A percentile compares a stretch with the other conserved stretches of the same genome.
Evolutionary conservation across 305 asterid species (phyloP).

Genomic region (Fraxinus angustifolia): DNA sequence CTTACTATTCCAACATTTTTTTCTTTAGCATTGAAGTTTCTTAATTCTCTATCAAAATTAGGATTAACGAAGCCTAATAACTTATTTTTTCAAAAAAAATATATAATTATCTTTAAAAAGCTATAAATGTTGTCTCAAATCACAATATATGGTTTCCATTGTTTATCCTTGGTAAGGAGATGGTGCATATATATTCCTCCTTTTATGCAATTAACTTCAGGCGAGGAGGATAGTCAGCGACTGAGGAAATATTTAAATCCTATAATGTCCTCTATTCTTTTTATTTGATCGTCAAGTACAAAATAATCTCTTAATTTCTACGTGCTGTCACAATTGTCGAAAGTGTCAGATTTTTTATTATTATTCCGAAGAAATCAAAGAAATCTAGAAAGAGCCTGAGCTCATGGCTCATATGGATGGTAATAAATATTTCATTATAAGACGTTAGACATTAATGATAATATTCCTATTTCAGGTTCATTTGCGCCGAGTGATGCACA

Average conservation of each 20-base stretch:
- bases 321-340: neutral
- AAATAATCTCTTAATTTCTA: conserved; percentile 4
- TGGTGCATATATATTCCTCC: neutral
- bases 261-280: neutral
- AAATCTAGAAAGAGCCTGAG: neutral
- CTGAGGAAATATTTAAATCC: neutral
- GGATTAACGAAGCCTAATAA: neutral
- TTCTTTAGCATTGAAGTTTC: neutral
- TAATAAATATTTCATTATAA: conserved; percentile 7
- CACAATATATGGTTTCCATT: neutral
- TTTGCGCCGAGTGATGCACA: conserved; percentile 79
- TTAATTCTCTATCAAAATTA: conserved; percentile 4
- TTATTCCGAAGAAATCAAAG: neutral
- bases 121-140: neutral
- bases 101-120: conserved; percentile 2
- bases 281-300: neutral
- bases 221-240: neutral
- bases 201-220: neutral
- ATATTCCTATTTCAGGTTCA: conserved; percentile 58
- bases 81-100: conserved; percentile 9
- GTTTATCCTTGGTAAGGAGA: conserved; percentile 1
- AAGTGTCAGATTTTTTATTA: conserved; percentile 5
- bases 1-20: neutral
- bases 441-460: conserved; percentile 12
- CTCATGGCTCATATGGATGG: neutral